Base-by-base conservation (phyloP, 1,284 basidiomycete genomes). In the Puccinia coronata region DNA sequence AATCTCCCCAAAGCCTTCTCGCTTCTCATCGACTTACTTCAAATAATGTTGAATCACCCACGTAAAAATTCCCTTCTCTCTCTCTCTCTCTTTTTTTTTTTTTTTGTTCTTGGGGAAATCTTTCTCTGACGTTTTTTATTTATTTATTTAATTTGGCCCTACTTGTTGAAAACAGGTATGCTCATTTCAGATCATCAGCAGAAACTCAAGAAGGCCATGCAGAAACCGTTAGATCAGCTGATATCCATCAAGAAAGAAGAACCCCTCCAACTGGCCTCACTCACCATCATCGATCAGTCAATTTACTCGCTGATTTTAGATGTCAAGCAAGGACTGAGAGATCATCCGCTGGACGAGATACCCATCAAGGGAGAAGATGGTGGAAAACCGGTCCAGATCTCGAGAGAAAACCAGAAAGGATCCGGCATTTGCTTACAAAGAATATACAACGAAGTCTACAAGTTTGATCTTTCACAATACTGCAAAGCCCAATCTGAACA, bases 391-490 rank as follows among this genome's bases (percentile, higher is more conserved):
- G 28, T 6, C 9, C 12, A 23, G 34, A 41, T 11, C 0, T 1
- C 2, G 18, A 23, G 11, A 3, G 41, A 67, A 1, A 23, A 23
- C 67, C 23, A 39, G 39, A 72, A 55, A 55, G 41, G 20, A 25
- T 20, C 70, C 8, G 18, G 70, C 23, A n/a, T 72, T 20, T 55
- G 43, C 47, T 41, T 72, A 18, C 70, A 72, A 23, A n/a, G 70
- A 25, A 34, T 72, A 25, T 72, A 72, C 23, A 31, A 72, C 51
- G 70, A 72, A 34, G 34, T 72, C 31, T 36, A 72, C 49, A 55
- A 53, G 31, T 28, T 72, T 20, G 49, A 72, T n/a, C 36, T 72
- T 39, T 11, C 70, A 23, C n/a, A 51, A n/a, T 72, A 51, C 12
- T 72, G 43, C 16, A 23, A 53, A 20, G 20, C 23, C 49, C 11